Evolutionary conservation across 257 asterid genomes (phyloP).

Genomic region (Salvia splendens): DNA sequence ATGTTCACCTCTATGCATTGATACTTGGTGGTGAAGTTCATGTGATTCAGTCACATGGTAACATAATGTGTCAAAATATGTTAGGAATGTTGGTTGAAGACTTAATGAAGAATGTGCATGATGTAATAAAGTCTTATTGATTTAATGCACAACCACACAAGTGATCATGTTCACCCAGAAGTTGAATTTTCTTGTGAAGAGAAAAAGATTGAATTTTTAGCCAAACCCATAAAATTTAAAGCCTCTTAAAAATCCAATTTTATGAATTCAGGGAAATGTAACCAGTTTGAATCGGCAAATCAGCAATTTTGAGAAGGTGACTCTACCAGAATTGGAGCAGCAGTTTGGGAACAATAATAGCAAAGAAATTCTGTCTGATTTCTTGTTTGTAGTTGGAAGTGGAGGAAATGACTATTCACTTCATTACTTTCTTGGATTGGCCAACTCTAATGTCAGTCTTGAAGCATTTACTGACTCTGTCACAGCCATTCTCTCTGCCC

Average conservation of each 20-base stretch:
- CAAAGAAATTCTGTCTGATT: conserved; percentile 35
- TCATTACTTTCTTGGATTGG: conserved; percentile 46
- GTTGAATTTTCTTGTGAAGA: neutral
- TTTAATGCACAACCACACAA: neutral
- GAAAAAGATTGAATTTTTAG: neutral
- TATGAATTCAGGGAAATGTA: conserved; percentile 63
- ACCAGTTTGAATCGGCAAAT: conserved; percentile 58
- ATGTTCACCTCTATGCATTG: too few species aligned
- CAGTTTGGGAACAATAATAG: conserved; percentile 35
- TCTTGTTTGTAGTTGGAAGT: conserved; percentile 61
- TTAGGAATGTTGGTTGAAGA: too few species aligned
- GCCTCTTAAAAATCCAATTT: too few species aligned
- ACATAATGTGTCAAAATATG: too few species aligned
- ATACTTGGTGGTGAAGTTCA: too few species aligned
- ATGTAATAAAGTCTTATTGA: neutral
- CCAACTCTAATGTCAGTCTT: conserved; percentile 43
- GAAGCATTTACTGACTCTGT: conserved; percentile 54
- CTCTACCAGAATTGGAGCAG: conserved; percentile 52
- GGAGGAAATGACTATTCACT: conserved; percentile 83
- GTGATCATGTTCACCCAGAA: neutral
- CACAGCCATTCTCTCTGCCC: conserved; percentile 44
- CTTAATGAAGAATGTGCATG: too few species aligned
- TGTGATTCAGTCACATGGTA: too few species aligned
- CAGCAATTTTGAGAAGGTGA: conserved; percentile 55
- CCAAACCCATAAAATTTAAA: too few species aligned